Evolutionary conservation across 2,329 filamentous ascomycete genomes (phyloP).

Genomic region (Colletotrichum nymphaeae): DNA sequence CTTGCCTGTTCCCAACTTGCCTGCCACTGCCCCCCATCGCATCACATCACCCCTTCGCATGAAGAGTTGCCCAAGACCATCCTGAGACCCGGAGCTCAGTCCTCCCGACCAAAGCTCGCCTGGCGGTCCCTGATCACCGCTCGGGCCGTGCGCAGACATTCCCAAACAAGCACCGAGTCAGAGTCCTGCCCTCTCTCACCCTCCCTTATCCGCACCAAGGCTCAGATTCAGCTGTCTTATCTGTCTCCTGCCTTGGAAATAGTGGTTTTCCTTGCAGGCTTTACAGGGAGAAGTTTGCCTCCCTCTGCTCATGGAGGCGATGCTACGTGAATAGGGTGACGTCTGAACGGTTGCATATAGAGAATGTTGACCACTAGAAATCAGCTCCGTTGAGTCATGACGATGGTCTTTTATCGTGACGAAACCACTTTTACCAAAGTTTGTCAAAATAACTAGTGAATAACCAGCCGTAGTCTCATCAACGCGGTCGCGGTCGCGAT

Average conservation of each 20-base stretch:
- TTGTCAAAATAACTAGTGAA: background rate
- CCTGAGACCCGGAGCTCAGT: conserved; percentile 33
- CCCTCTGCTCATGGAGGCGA: background rate
- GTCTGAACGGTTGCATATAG: conserved; percentile 12
- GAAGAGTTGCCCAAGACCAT: conserved; percentile 16
- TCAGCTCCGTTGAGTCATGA: conserved; percentile 2
- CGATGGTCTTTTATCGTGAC: background rate
- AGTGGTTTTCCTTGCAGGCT: too few relatives aligned
- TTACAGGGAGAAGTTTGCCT: background rate
- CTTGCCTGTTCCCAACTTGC: background rate
- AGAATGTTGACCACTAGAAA: background rate
- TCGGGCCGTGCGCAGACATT: conserved; percentile 18
- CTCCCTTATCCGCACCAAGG: background rate
- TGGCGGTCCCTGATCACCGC: conserved; percentile 18
- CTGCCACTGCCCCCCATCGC: background rate
- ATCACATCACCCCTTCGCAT: background rate
- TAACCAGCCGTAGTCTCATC: background rate
- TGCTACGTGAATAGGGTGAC: background rate
- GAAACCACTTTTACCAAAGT: background rate
- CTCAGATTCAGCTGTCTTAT: background rate
- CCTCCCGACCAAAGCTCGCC: conserved; percentile 15
- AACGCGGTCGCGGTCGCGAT: background rate
- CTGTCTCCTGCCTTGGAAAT: background rate
- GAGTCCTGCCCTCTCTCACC: background rate
- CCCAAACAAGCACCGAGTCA: conserved; percentile 31